Percentiles rank a stretch among this genome's conserved stretches.
phyloP scores from a whole-genome alignment of 202 grass and related monocot species.

The Elaeis oleifera region DNA sequence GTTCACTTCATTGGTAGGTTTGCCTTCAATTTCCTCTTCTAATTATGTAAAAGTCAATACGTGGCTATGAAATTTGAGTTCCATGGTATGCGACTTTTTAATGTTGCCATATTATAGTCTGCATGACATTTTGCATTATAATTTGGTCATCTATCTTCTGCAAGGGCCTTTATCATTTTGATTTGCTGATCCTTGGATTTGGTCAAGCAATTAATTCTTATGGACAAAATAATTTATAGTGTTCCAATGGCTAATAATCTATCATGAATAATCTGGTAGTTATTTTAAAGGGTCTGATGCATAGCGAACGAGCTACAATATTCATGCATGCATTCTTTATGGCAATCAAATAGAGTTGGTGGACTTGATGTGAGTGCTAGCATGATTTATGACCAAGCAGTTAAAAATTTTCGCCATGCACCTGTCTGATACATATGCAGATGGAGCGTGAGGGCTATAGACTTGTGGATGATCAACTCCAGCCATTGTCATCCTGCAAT shows the following conservation, averaged over 20 bases:
- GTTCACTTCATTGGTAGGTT: slow-evolving; percentile 38
- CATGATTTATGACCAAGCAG: not conserved
- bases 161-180: no score
- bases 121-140: no score
- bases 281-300: no score
- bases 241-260: no score
- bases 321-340: no score
- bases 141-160: no score
- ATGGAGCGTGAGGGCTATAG: slow-evolving; percentile 38
- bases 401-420: not conserved
- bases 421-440: slow-evolving; percentile 5
- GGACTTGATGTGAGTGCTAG: not conserved
- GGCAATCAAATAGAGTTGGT: not conserved
- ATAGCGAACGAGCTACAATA: no score
- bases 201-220: no score
- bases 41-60: slow-evolving; percentile 5
- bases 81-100: not conserved
- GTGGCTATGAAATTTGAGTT: not conserved
- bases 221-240: no score
- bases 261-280: no score
- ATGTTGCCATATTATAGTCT: no score
- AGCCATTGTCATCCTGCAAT: not conserved
- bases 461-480: slow-evolving; percentile 8
- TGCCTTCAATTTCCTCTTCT: not conserved
- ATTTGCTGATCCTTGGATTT: no score